Evolutionary conservation across 2,329 filamentous ascomycete genomes (phyloP), one percentile per base, ranked within the genome.

Genomic region (Hypoxylon sp.): DNA sequence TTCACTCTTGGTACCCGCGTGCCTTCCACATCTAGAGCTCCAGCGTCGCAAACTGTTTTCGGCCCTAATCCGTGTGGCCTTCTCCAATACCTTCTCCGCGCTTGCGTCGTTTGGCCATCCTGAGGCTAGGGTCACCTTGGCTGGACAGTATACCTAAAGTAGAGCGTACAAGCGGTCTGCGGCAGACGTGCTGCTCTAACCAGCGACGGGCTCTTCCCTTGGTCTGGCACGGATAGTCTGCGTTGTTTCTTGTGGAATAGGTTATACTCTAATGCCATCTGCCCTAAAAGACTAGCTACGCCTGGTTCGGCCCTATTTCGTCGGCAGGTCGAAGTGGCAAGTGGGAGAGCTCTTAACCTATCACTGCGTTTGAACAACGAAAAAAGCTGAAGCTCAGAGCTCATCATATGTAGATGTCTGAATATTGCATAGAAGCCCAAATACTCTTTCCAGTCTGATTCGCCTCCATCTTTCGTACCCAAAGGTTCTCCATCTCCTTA

Each of bases 51-150:
- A n/a, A n/a, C 40, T 47, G 13, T 49, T 46, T 24, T 61, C 48
- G 4, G 29, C 27, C 6, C 43, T 33, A 20, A 26, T 56, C n/a
- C 64, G 54, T 17, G 51, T 15, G 2, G 68, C 49, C 24, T 62
- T 60, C 15, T 61, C 57, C 11, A 29, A 6, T 5, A 60, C 60
- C 2, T 21, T 37, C 1, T 33, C 37, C 2, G 17, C 20, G n/a
- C 56, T 37, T 6, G 43, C 60, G 42, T 68, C 64, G 20, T 65
- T 62, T 3, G 58, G 49, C 3, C 67, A 53, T 2, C 60, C 61
- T 2, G 64, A 67, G 3, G 51, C 23, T 13, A 63, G 9, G 9
- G 60, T 55, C 4, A 62, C 38, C 23, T 55, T 41, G 5, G 21
- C 46, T 9, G 55, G 47, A 40, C 58, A 66, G 20, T 21, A 35